Evolutionary conservation across 495 filamentous ascomycete species (phyloP).

Genomic region (Massariosphaeria phaeospora): DNA sequence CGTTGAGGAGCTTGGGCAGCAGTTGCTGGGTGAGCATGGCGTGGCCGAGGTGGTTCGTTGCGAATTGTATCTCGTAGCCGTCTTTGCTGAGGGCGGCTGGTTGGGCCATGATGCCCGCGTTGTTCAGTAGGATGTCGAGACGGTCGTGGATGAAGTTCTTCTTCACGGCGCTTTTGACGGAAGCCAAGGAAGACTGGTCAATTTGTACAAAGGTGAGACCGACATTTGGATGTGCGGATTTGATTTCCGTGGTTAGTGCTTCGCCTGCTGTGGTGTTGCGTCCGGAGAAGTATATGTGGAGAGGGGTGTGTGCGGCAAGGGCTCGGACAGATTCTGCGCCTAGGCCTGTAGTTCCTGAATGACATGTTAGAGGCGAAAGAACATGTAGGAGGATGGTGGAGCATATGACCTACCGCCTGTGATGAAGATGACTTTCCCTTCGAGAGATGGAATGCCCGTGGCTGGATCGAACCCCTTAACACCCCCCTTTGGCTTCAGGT

Average conservation of each 20-base stretch:
- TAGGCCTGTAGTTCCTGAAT: conserved; percentile 18
- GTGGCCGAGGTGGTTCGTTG: conserved; percentile 50
- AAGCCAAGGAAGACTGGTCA: conserved; percentile 8
- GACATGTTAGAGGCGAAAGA: background rate
- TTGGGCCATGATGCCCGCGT: conserved; percentile 47
- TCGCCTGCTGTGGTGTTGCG: conserved; percentile 1
- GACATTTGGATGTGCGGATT: background rate
- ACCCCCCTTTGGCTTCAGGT: too few relatives aligned
- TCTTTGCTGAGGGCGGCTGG: conserved; percentile 43
- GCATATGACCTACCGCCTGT: conserved; percentile 24
- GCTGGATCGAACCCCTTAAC: conserved; percentile 17
- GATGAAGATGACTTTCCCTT: conserved; percentile 25
- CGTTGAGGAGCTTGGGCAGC: conserved; percentile 25
- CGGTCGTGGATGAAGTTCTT: background rate
- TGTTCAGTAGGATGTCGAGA: conserved; percentile 36
- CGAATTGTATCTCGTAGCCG: conserved; percentile 48
- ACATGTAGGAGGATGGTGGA: background rate
- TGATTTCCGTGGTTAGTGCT: background rate
- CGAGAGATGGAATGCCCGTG: conserved; percentile 14
- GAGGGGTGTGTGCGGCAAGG: conserved; percentile 15
- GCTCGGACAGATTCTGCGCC: conserved; percentile 4
- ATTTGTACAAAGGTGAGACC: conserved; percentile 4
- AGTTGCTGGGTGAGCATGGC: conserved; percentile 29
- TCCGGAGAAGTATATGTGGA: conserved; percentile 20
- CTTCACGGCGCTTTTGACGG: conserved; percentile 6